Percentiles rank a stretch among this genome's conserved stretches.
Evolutionary conservation across 495 filamentous ascomycete species (phyloP).

Genomic region (Aspergillus nidulans): DNA sequence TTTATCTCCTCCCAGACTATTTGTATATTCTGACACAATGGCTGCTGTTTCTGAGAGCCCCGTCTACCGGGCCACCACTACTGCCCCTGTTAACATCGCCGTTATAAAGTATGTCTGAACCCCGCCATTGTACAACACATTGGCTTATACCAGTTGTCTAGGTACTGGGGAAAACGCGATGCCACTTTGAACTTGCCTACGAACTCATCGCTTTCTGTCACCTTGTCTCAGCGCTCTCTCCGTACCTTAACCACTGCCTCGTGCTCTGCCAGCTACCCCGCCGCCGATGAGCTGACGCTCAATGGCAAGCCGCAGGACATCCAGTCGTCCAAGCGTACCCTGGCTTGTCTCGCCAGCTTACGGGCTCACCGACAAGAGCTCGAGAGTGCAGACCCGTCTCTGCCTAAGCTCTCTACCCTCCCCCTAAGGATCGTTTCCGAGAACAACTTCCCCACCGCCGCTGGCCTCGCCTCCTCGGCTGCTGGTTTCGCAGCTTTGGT

Average conservation of each 20-base stretch:
- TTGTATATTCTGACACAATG: constrained; percentile 31
- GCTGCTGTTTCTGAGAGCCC: constrained; percentile 35
- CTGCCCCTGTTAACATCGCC: constrained; percentile 97
- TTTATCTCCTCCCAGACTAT: background rate
- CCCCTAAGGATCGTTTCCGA: constrained; percentile 80
- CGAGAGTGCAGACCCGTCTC: constrained; percentile 63
- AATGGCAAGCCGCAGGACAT: constrained; percentile 82
- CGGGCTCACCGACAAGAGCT: constrained; percentile 69
- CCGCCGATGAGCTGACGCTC: constrained; percentile 70
- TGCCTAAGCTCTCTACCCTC: constrained; percentile 70
- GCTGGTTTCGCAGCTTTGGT: constrained; percentile 95
- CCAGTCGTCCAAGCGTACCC: constrained; percentile 72
- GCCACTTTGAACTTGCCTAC: constrained; percentile 89
- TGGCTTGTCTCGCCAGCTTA: constrained; percentile 84
- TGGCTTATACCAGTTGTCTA: constrained; percentile 33
- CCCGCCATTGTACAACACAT: constrained; percentile 13
- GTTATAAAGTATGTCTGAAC: constrained; percentile 77
- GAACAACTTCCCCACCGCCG: constrained; percentile 99
- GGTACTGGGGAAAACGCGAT: constrained; percentile 98
- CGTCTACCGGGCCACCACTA: constrained; percentile 88
- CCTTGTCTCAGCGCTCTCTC: constrained; percentile 88
- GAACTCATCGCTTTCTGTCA: constrained; percentile 94
- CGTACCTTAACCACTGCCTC: constrained; percentile 95
- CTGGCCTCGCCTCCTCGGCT: constrained; percentile 88
- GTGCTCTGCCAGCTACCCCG: constrained; percentile 70